phyloP scores from a whole-genome alignment of 345 rosid species.

The Aurinia saxatilis region DNA sequence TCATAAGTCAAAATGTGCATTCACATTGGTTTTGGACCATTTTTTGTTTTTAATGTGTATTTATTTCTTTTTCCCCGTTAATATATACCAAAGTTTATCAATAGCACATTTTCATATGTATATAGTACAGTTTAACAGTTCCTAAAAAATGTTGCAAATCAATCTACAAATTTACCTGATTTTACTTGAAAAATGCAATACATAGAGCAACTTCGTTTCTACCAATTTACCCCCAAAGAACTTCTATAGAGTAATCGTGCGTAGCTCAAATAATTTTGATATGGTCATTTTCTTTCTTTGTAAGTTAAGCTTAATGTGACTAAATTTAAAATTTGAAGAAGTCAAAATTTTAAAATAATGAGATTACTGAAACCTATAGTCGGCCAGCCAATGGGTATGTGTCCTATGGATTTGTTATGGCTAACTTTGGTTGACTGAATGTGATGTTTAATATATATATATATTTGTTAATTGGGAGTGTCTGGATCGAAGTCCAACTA shows the following conservation, averaged over 20 bases:
- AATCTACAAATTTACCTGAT: too few relatives aligned
- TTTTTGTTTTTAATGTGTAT: too few relatives aligned
- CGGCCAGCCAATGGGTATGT: background rate
- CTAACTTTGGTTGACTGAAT: conserved; percentile 5
- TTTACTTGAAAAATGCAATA: background rate
- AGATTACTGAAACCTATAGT: background rate
- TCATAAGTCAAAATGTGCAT: conserved; percentile 4
- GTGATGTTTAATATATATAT: too few relatives aligned
- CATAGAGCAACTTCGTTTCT: background rate
- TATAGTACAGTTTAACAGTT: too few relatives aligned
- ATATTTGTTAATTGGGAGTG: too few relatives aligned
- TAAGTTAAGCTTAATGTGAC: background rate
- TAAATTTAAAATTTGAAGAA: background rate
- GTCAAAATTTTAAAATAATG: background rate
- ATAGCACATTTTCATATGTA: too few relatives aligned
- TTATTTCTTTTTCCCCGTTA: too few relatives aligned
- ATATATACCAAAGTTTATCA: too few relatives aligned
- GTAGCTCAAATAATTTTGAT: background rate
- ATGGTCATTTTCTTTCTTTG: background rate
- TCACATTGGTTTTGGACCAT: too few relatives aligned
- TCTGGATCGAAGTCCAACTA: too few relatives aligned
- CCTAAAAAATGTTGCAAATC: too few relatives aligned
- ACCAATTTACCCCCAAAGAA: too few relatives aligned
- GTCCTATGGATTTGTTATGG: background rate
- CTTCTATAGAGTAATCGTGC: background rate